phyloP scores from a whole-genome alignment of 23 red algal species.

The Agarophyton chilense region DNA sequence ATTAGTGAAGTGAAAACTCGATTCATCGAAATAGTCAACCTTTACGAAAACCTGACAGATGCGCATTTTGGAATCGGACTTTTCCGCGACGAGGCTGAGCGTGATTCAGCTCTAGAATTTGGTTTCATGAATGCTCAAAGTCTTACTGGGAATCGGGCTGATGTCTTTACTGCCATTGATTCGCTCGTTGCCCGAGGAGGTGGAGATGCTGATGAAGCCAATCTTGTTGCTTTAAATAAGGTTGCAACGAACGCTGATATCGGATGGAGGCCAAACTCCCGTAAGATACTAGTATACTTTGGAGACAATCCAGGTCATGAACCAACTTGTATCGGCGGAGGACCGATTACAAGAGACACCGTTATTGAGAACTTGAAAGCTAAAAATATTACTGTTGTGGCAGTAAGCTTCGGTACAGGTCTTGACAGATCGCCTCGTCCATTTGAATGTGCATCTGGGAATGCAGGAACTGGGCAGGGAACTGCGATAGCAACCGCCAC shows the following conservation, averaged over 20 bases:
- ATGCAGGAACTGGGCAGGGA: constrained; percentile 38
- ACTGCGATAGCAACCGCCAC: constrained; percentile 33
- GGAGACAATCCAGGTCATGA: constrained; percentile 67
- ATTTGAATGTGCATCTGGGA: background rate
- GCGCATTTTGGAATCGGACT: constrained; percentile 55
- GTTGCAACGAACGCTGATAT: constrained; percentile 41
- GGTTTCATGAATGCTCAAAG: constrained; percentile 56
- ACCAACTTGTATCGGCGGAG: constrained; percentile 39
- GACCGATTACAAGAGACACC: constrained; percentile 1
- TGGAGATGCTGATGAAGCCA: constrained; percentile 42
- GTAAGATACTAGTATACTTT: constrained; percentile 60
- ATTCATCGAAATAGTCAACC: constrained; percentile 24
- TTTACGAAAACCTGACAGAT: constrained; percentile 19
- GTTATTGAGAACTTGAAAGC: constrained; percentile 6
- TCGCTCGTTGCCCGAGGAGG: constrained; percentile 8
- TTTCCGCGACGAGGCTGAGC: constrained; percentile 46
- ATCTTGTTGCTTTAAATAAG: constrained; percentile 43
- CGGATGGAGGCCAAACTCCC: constrained; percentile 51
- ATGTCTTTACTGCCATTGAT: constrained; percentile 36
- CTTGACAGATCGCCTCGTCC: constrained; percentile 15
- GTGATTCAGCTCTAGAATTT: constrained; percentile 4
- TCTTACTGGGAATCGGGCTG: constrained; percentile 3
- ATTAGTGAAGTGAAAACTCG: background rate
- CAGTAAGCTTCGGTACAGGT: constrained; percentile 23
- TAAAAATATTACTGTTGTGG: constrained; percentile 53